Base-by-base conservation (phyloP, 495 filamentous ascomycete species). In the Talaromyces nanjingensis region DNA sequence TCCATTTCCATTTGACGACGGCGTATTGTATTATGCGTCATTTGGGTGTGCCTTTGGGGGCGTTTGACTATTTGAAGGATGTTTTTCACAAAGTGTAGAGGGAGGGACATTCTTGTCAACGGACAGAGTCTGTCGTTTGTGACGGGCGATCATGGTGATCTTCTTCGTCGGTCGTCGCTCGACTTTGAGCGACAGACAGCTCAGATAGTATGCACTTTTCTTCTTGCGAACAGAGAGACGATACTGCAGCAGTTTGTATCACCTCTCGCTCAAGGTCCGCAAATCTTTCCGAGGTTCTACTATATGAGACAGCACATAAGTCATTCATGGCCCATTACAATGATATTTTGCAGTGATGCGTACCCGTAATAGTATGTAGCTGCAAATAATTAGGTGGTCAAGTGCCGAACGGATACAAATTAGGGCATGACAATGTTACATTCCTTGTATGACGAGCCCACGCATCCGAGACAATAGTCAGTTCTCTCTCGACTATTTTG, bases 1-100 rank as follows among this genome's bases (percentile, higher is more conserved):
- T 86, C 63, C 83, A 74, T 65, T 88, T 89, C 70, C 87, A 89
- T 72, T 34, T 83, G 34, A 72, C 67, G 2, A 84, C 76, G 8
- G 73, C 83, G 25, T 88, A 89, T 72, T 71, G 64, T 11, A 82
- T 89, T 64, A 65, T 88, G 60, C 70, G 85, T 29, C 72, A 70
- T 55, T 74, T 84, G 67, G 86, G 86, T 7, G 85, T 86, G 42
- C 74, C 76, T 1, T 11, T 89, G 14, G 83, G 82, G 1, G 87
- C 87, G 76, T 18, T 22, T 22, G 81, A 86, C 72, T 88, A 73
- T 65, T 42, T 84, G 59, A 66, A 56, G 22, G 12, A 60, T 9
- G 77, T 75, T 55, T 56, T 78, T 20, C 59, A 60, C 34, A 60
- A 60, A n/a, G 59, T 45, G 1, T 60, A 47, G 31, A 20, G 24